Evolutionary conservation across 768 basidiomycete genomes (phyloP), one percentile per base, ranked within the genome.

Genomic region (Dacryopinax spathularia): DNA sequence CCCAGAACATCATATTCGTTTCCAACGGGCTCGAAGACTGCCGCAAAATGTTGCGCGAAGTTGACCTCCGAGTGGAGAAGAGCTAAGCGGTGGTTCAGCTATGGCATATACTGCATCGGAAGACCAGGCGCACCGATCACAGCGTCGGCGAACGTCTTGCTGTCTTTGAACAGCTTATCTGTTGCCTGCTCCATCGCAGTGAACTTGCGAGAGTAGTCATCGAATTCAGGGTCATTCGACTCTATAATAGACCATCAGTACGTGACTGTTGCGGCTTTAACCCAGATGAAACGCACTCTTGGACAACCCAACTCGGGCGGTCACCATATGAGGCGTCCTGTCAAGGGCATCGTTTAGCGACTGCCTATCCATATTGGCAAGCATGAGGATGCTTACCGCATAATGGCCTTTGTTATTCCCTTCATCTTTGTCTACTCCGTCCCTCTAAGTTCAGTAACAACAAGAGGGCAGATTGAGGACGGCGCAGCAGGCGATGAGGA

Each of bases 121-220:
- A 16, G 33, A 36, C 60, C 33, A 48, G 44, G 76, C 85, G 66
- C 72, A 88, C 91, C 72, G 64, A 80, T 82, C 62, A 96, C 88
- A 29, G 88, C 82, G 39, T 97, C 92, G 16, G 83, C 83, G 76
- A 92, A 98, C 4, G 84, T 79, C 70, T 87, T 90, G 33, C 88
- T 85, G 70, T 99, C 94, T 77, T 98, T 97, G 69, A 93, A 75
- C 64, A 98, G 77, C 77, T 92, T 93, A 72, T 94, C 93, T 0
- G 88, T 82, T 27, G 88, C 85, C 60, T 81, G 75, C 75, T 98
- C 92, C 67, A 97, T 77, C 2, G 80, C 71, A 12, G 80, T 73
- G 73, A 96, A 95, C 72, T 89, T 84, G 43, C 86, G 81, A 66
- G 85, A 81, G 68, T 85, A 88, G 65, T 93, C 91, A 68, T 95